These are phyloP conservation scores for Cercospora zeae-maydis DNA, from an alignment of 2,329 filamentous ascomycete genomes.

Conservation along the genomic window DNA sequence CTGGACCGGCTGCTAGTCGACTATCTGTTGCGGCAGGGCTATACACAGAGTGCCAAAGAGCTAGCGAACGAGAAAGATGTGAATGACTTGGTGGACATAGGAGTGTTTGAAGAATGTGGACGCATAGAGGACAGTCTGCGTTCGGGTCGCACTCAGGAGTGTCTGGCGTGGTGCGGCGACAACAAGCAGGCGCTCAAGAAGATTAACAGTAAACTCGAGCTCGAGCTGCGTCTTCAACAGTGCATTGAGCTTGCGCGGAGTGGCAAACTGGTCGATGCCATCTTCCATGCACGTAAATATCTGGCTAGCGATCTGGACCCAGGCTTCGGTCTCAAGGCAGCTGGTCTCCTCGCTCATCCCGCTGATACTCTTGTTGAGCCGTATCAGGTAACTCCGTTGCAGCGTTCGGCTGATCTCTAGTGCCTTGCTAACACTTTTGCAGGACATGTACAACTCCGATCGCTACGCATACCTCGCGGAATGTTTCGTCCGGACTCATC, in stretches of 20 bases:
- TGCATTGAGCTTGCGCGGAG: slow-evolving; percentile 85
- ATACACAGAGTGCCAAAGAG: slow-evolving; percentile 69
- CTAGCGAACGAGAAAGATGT: slow-evolving; percentile 74
- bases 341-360: slow-evolving; percentile 73
- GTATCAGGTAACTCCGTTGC: slow-evolving; percentile 50
- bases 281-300: slow-evolving; percentile 76
- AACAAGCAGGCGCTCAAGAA: slow-evolving; percentile 91
- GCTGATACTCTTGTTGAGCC: slow-evolving; percentile 58
- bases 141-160: slow-evolving; percentile 67
- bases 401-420: not conserved
- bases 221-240: slow-evolving; percentile 88
- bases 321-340: slow-evolving; percentile 68
- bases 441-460: slow-evolving; percentile 68
- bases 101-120: slow-evolving; percentile 80
- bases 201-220: slow-evolving; percentile 83
- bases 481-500: slow-evolving; percentile 81
- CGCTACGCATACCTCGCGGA: slow-evolving; percentile 75
- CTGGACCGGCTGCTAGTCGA: slow-evolving; percentile 87
- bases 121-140: slow-evolving; percentile 70
- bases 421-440: slow-evolving; percentile 32
- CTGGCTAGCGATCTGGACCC: slow-evolving; percentile 66
- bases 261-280: slow-evolving; percentile 70
- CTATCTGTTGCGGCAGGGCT: slow-evolving; percentile 81
- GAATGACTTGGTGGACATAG: slow-evolving; percentile 77
- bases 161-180: slow-evolving; percentile 84